These are phyloP conservation scores for Jatropha curcas DNA, from an alignment of 345 rosid species.

Conservation along the genomic window DNA sequence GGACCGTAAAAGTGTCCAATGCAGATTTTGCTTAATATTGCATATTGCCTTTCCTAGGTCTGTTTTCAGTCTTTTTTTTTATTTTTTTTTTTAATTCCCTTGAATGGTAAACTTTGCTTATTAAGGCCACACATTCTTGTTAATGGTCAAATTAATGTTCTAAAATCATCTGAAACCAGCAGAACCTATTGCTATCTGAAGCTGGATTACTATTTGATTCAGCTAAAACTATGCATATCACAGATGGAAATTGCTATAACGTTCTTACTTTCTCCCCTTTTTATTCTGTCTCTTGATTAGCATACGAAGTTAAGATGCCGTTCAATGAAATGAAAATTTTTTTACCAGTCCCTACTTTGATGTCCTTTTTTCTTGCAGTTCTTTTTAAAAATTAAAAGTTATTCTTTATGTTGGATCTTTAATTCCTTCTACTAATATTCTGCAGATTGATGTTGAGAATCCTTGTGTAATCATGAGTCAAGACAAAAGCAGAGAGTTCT, in stretches of 20 bases:
- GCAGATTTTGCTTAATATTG: too few relatives aligned
- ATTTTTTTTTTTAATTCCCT: not conserved
- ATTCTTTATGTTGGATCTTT: not conserved
- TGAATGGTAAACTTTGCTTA: not conserved
- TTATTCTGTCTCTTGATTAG: not conserved
- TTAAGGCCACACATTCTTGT: not conserved
- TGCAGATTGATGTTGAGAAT: conserved; percentile 96
- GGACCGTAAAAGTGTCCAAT: too few relatives aligned
- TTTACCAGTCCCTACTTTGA: not conserved
- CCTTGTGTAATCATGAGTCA: conserved; percentile 98
- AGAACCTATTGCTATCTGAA: not conserved
- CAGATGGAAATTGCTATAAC: not conserved
- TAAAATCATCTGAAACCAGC: not conserved
- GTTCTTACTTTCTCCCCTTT: not conserved
- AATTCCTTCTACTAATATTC: not conserved
- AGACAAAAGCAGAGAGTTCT: conserved; percentile 96
- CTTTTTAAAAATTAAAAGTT: not conserved
- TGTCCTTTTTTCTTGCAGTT: not conserved
- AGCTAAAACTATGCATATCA: not conserved
- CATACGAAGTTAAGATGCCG: not conserved
- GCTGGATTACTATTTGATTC: not conserved
- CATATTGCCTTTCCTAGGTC: not conserved
- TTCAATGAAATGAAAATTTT: not conserved
- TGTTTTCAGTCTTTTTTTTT: not conserved
- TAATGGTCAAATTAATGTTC: conserved; percentile 4